phyloP scores from a whole-genome alignment of 352 stramenopile species.

The Phytophthora rubi region DNA sequence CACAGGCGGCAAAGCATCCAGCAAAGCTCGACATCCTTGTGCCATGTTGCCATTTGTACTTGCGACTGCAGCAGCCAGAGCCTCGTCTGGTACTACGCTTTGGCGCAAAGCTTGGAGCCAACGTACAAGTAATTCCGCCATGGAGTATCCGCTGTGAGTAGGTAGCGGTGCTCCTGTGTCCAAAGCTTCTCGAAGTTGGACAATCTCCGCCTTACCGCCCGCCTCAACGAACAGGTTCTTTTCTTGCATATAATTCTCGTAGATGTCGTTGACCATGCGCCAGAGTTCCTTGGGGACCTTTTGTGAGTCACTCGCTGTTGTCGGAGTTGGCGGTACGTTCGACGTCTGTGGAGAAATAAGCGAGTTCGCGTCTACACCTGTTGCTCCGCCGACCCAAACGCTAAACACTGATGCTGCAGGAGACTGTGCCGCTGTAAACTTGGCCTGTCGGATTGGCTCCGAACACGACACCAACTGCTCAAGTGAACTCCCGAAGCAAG shows the following conservation, averaged over 20 bases:
- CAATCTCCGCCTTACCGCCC: constrained; percentile 70
- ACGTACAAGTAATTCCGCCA: constrained; percentile 89
- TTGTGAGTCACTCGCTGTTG: constrained; percentile 39
- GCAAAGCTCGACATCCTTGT: constrained; percentile 71
- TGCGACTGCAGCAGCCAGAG: constrained; percentile 72
- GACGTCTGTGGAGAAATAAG: constrained; percentile 33
- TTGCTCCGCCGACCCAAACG: constrained; percentile 44
- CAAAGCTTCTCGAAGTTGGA: constrained; percentile 88
- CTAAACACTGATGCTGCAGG: constrained; percentile 51
- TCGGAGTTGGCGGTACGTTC: constrained; percentile 44
- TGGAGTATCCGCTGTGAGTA: constrained; percentile 86
- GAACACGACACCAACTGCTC: constrained; percentile 94
- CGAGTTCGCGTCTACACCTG: constrained; percentile 37
- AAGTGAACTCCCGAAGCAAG: constrained; percentile 96
- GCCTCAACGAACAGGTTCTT: constrained; percentile 87
- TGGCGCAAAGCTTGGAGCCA: constrained; percentile 93
- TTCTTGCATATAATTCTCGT: constrained; percentile 74
- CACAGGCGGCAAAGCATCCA: constrained; percentile 91
- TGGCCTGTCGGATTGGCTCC: constrained; percentile 84
- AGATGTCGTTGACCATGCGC: constrained; percentile 97
- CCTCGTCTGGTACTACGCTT: constrained; percentile 88
- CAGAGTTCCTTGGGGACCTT: constrained; percentile 98
- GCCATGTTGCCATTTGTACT: constrained; percentile 75
- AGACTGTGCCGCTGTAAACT: constrained; percentile 32
- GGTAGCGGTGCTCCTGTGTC: constrained; percentile 92